Evolutionary conservation across 1,284 basidiomycete genomes (phyloP), one percentile per base, ranked within the genome.

Genomic region (Cronartium quercuum): DNA sequence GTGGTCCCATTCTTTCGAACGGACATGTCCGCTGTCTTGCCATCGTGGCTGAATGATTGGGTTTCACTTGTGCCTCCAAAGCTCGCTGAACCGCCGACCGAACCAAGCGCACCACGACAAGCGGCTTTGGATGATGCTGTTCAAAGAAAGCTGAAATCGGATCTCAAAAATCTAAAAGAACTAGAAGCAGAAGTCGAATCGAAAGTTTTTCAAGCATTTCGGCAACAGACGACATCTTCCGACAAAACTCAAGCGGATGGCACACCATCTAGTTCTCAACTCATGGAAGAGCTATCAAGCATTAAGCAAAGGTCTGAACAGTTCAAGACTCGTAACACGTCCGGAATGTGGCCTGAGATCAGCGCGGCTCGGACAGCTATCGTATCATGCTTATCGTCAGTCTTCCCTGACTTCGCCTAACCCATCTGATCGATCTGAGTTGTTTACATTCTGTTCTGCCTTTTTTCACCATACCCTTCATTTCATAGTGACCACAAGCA

Each of bases 171-270:
- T 13, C 65, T 71, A 37, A 65, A 71, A 9, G 41, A 64, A 34
- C 15, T 71, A 37, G 61, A 62, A n/a, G n/a, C 34, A 44, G 69
- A 71, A 71, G 69, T 71, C 15, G 69, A 71, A 38, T 64, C 61
- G 24, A 51, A 71, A 62, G 69, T 71, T 65, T 61, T 44, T 2
- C 35, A 63, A 47, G 69, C 69, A 4, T 71, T 71, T 35, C 41
- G 51, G 35, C 41, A 65, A 29, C 69, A 71, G 38, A 55, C 21
- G 5, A 21, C 61, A 41, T 63, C 60, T 10, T 64, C 68, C 10
- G 21, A 47, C 10, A 41, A 44, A 37, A 10, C 58, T 10, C 42
- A 62, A 47, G 29, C 60, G 10, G 69, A 57, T 24, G 60, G 41
- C 13, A 63, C 60, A 18, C 21, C 12, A 5, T 71, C 69, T 7